A percentile compares a stretch with the other conserved stretches of the same genome.
These are phyloP conservation scores for Barnettozyma wickerhamii DNA, from an alignment of 805 yeast genomes.

Conservation along the genomic window DNA sequence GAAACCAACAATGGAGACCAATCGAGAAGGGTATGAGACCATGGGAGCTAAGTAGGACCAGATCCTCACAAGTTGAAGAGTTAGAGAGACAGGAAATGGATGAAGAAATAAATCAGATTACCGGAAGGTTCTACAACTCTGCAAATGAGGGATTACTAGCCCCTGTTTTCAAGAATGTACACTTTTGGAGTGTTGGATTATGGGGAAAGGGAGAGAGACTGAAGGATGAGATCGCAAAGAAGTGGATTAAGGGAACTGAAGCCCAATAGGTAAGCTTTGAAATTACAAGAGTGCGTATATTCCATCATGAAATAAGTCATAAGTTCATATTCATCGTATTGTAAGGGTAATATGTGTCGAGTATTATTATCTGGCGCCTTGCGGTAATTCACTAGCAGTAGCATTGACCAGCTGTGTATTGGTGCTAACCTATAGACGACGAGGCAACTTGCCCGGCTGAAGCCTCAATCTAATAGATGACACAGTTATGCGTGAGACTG, in stretches of 20 bases:
- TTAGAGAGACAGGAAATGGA: slow-evolving; percentile 6
- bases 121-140: slow-evolving; percentile 17
- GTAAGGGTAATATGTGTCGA: too few relatives aligned
- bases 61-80: slow-evolving; percentile 20
- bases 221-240: slow-evolving; percentile 49
- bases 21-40: slow-evolving; percentile 47
- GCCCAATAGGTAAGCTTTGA: background rate
- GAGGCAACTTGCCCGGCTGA: too few relatives aligned
- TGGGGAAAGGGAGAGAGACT: slow-evolving; percentile 52
- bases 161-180: slow-evolving; percentile 40
- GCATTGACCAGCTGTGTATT: too few relatives aligned
- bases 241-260: slow-evolving; percentile 47
- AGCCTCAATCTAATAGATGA: too few relatives aligned
- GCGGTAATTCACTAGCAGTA: too few relatives aligned
- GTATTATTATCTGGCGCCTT: too few relatives aligned
- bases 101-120: slow-evolving; percentile 21
- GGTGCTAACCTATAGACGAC: too few relatives aligned
- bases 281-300: too few relatives aligned
- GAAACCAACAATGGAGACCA: slow-evolving; percentile 52
- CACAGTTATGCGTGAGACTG: too few relatives aligned
- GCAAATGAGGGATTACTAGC: slow-evolving; percentile 23
- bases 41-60: slow-evolving; percentile 40
- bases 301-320: too few relatives aligned
- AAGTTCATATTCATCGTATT: too few relatives aligned
- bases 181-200: slow-evolving; percentile 65